Evolutionary conservation across 495 filamentous ascomycete species (phyloP), one percentile per base, ranked within the genome.

Genomic region (Talaromyces trachyspermus): DNA sequence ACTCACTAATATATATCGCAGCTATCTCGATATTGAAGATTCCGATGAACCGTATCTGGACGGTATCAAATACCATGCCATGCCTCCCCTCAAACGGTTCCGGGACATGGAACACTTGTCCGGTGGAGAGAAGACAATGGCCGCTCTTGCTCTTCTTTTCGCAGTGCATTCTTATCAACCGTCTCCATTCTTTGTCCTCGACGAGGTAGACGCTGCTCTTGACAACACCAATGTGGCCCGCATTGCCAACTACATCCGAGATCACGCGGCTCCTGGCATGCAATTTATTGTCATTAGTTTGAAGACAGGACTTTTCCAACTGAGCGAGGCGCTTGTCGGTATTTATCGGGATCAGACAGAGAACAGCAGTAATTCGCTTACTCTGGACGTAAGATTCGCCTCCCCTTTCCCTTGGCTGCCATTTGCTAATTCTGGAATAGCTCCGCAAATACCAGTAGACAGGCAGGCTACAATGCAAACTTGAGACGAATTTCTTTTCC

Each of bases 41-140:
- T 83, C 81, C 23, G 87, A 91, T 54, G 84, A 87, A 56, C 94
- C 92, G 0, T 97, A 95, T 66, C 79, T 95, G 0, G 85, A 84
- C 42, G 92, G 92, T 17, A 87, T 99, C 67, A 95, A 94, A 54
- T 99, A 97, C 66, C 88, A 96, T 64, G 92, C 94, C 54, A 97
- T 95, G 90, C 92, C 92, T 19, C 92, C 92, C 6, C 79, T 95
- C 48, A 99, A 99, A 70, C 89, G 92, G 44, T 99, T 97, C 81
- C 79, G 92, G 29, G 94, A 97, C 65, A 97, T 99, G 92, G 92
- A 97, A 64, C 91, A 95, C 59, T 77, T 99, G 18, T 95, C 88
- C 9, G 92, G 92, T 53, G 92, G 92, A 45, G 92, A 99, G 70
- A 97, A 97, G 77, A 96, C 94, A 11, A 99, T 99, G 84, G 92